A percentile compares a stretch with the other conserved stretches of the same genome.
Conservation (phyloP, 2,329 filamentous ascomycete species). For the Cladophialophora bantiana region DNA sequence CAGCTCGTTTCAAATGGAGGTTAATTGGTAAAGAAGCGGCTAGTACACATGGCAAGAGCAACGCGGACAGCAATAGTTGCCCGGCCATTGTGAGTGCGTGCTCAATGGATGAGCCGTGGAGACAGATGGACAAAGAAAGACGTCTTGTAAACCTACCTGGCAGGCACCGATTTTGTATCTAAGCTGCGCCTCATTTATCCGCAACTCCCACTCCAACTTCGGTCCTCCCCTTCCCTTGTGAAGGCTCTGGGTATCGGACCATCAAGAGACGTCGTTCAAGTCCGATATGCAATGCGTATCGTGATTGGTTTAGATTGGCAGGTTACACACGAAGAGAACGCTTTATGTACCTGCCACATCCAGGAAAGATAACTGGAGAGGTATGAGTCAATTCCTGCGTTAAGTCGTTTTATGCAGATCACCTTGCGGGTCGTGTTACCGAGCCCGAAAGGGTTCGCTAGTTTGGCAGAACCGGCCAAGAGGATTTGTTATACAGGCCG, state of each 20-base stretch:
- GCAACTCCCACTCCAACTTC: background rate
- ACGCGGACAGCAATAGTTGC: slow-evolving; percentile 3
- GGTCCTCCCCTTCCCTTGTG: background rate
- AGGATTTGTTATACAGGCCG: background rate
- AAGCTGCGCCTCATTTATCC: background rate
- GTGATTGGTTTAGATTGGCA: slow-evolving; percentile 28
- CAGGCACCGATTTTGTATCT: slow-evolving; percentile 13
- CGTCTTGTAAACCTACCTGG: background rate
- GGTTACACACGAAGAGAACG: slow-evolving; percentile 16
- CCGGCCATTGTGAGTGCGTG: slow-evolving; percentile 16
- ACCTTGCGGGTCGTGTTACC: background rate
- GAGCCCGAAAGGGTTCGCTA: background rate
- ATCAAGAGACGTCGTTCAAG: slow-evolving; percentile 20
- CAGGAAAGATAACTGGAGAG: background rate
- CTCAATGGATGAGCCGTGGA: background rate
- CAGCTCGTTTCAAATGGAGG: slow-evolving; percentile 29
- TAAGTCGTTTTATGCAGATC: slow-evolving; percentile 5
- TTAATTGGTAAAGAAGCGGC: slow-evolving; percentile 25
- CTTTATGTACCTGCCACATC: slow-evolving; percentile 8
- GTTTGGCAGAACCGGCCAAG: background rate
- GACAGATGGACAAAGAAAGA: background rate
- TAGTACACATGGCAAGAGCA: slow-evolving; percentile 22
- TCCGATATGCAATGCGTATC: slow-evolving; percentile 19
- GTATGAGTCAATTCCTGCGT: background rate
- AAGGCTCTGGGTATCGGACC: background rate